These are phyloP conservation scores for Venustampulla echinocandica DNA, from an alignment of 495 filamentous ascomycete species.

Conservation along the genomic window DNA sequence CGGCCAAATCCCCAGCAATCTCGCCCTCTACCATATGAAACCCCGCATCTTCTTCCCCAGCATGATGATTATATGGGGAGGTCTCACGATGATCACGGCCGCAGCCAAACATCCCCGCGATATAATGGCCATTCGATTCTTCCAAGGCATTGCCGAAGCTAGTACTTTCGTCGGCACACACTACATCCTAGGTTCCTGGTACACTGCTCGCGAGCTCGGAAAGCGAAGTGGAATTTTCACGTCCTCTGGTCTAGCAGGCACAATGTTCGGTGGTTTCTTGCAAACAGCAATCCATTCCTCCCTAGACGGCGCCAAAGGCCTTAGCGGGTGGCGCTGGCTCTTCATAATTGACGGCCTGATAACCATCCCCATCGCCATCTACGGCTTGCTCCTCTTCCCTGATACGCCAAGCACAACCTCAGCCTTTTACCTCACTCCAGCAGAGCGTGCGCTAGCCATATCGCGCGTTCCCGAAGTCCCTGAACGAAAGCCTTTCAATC, in stretches of 20 bases:
- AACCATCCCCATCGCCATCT: slow-evolving; percentile 48
- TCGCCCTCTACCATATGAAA: slow-evolving; percentile 49
- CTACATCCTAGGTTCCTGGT: slow-evolving; percentile 61
- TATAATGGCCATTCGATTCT: slow-evolving; percentile 63
- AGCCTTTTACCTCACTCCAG: slow-evolving; percentile 39
- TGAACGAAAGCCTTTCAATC: slow-evolving; percentile 28
- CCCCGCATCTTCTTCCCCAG: slow-evolving; percentile 53
- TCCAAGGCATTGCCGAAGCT: slow-evolving; percentile 53
- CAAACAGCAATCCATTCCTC: slow-evolving; percentile 47
- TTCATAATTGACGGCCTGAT: slow-evolving; percentile 45
- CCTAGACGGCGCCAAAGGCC: slow-evolving; percentile 40
- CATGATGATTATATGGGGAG: slow-evolving; percentile 54
- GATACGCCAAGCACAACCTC: slow-evolving; percentile 48
- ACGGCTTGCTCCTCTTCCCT: slow-evolving; percentile 50
- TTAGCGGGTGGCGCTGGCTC: slow-evolving; percentile 59
- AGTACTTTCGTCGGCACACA: slow-evolving; percentile 56
- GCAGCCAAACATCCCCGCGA: slow-evolving; percentile 36
- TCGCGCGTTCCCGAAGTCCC: slow-evolving; percentile 28
- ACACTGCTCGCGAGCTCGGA: slow-evolving; percentile 53
- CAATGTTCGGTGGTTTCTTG: slow-evolving; percentile 43
- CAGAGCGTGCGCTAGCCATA: slow-evolving; percentile 40
- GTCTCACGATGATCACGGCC: slow-evolving; percentile 51
- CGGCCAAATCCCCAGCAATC: slow-evolving; percentile 53
- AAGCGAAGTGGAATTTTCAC: slow-evolving; percentile 53
- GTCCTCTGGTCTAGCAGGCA: slow-evolving; percentile 42